Evolutionary conservation across 2,329 filamentous ascomycete genomes (phyloP).

Genomic region (Microascus cirrosus): DNA sequence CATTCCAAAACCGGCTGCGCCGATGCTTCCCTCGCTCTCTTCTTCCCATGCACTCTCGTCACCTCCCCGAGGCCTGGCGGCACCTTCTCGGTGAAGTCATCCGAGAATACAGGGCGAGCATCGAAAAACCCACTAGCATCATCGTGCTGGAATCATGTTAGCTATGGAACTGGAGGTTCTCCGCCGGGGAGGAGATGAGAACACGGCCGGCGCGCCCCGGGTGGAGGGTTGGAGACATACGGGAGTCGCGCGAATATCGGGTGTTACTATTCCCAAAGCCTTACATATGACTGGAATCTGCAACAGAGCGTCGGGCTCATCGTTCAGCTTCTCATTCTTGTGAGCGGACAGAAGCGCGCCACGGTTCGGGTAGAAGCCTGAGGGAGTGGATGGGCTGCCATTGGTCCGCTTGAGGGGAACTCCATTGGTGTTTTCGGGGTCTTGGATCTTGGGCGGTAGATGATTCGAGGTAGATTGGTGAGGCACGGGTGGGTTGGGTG

Average conservation of each 20-base stretch:
- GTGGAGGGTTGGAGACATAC: not conserved
- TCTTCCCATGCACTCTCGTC: slow-evolving; percentile 17
- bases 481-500: not conserved
- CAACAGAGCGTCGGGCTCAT: not conserved
- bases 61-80: slow-evolving; percentile 22
- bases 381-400: too few relatives aligned
- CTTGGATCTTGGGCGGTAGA: too few relatives aligned
- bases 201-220: too few relatives aligned
- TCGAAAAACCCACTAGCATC: not conserved
- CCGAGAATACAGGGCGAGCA: not conserved
- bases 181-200: not conserved
- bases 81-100: slow-evolving; percentile 12
- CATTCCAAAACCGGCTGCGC: slow-evolving; percentile 10
- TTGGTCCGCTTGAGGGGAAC: not conserved
- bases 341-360: too few relatives aligned
- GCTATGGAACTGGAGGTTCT: not conserved
- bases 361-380: too few relatives aligned
- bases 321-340: not conserved
- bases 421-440: not conserved
- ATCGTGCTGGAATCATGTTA: not conserved
- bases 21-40: slow-evolving; percentile 26
- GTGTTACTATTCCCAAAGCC: not conserved
- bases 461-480: not conserved
- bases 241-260: not conserved
- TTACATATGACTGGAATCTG: not conserved